phyloP scores from a whole-genome alignment of 192 early-diverging fungal genomes.

The Podila clonocystis region DNA sequence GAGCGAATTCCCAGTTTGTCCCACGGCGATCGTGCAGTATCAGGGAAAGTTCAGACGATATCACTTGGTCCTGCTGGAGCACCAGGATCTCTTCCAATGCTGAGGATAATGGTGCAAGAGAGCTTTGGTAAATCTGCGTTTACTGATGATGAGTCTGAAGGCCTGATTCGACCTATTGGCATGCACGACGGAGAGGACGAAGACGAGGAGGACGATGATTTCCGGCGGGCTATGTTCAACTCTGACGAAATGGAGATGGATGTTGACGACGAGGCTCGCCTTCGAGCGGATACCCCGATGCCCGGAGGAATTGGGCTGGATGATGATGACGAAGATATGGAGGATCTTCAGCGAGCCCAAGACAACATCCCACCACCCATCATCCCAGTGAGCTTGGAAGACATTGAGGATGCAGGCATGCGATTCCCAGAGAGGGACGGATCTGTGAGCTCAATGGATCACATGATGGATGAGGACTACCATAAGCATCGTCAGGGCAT shows the following conservation, averaged over 20 bases:
- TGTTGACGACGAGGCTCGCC: slow-evolving; percentile 42
- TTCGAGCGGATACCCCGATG: slow-evolving; percentile 47
- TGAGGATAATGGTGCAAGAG: slow-evolving; percentile 29
- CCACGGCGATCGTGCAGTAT: slow-evolving; percentile 13
- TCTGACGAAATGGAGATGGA: slow-evolving; percentile 52
- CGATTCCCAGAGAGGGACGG: not conserved
- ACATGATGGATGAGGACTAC: slow-evolving; percentile 3
- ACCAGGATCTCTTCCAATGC: not conserved
- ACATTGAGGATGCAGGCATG: slow-evolving; percentile 11
- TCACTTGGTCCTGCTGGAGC: slow-evolving; percentile 14
- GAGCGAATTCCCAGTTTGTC: slow-evolving; percentile 37
- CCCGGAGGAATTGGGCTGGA: slow-evolving; percentile 46
- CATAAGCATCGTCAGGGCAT: slow-evolving; percentile 13
- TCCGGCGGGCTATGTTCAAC: slow-evolving; percentile 47
- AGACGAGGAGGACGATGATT: slow-evolving; percentile 46
- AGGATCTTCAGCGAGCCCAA: slow-evolving; percentile 40
- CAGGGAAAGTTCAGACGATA: slow-evolving; percentile 24
- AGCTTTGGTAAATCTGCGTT: slow-evolving; percentile 19
- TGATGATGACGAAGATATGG: slow-evolving; percentile 42
- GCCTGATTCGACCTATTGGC: slow-evolving; percentile 14
- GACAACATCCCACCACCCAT: slow-evolving; percentile 42
- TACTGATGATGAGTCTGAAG: slow-evolving; percentile 2
- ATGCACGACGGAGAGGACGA: slow-evolving; percentile 52
- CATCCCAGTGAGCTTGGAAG: slow-evolving; percentile 15
- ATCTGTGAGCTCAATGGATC: not conserved